Conservation (phyloP, 345 rosid genomes). For the Kandelia obovata region DNA sequence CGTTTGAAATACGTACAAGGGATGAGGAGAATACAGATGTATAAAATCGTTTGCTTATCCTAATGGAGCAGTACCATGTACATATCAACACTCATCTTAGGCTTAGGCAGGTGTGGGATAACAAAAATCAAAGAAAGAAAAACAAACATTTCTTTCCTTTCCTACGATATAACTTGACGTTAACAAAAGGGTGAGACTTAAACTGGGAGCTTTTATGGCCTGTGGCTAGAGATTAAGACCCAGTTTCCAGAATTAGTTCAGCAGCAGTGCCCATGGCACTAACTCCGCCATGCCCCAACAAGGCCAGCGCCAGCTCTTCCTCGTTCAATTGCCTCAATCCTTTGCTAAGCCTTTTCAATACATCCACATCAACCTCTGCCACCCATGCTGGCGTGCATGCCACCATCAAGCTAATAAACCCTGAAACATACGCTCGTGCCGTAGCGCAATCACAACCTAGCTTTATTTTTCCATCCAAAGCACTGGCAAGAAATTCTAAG, state of each 20-base stretch:
- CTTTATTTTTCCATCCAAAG: conserved; percentile 77
- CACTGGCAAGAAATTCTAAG: conserved; percentile 80
- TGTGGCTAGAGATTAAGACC: not conserved
- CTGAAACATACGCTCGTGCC: conserved; percentile 76
- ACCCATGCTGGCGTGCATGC: conserved; percentile 73
- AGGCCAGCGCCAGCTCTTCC: conserved; percentile 69
- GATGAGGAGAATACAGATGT: too few relatives aligned
- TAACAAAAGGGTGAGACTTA: not conserved
- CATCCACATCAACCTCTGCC: conserved; percentile 61
- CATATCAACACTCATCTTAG: too few relatives aligned
- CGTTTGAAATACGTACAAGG: too few relatives aligned
- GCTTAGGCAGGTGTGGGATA: too few relatives aligned
- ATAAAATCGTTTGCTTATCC: too few relatives aligned
- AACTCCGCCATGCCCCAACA: conserved; percentile 66
- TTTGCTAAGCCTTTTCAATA: conserved; percentile 74
- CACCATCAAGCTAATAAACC: conserved; percentile 73
- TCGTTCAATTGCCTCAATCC: conserved; percentile 76
- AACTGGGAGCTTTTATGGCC: not conserved
- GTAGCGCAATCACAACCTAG: conserved; percentile 81
- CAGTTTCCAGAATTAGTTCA: conserved; percentile 52
- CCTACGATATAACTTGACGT: too few relatives aligned
- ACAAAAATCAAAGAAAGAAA: too few relatives aligned
- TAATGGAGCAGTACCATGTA: too few relatives aligned
- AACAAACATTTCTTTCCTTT: too few relatives aligned
- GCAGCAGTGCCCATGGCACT: conserved; percentile 64